These are phyloP conservation scores for Dendrocalamus sinicus DNA, from an alignment of 176 grass and related monocot species.

Conservation along the genomic window DNA sequence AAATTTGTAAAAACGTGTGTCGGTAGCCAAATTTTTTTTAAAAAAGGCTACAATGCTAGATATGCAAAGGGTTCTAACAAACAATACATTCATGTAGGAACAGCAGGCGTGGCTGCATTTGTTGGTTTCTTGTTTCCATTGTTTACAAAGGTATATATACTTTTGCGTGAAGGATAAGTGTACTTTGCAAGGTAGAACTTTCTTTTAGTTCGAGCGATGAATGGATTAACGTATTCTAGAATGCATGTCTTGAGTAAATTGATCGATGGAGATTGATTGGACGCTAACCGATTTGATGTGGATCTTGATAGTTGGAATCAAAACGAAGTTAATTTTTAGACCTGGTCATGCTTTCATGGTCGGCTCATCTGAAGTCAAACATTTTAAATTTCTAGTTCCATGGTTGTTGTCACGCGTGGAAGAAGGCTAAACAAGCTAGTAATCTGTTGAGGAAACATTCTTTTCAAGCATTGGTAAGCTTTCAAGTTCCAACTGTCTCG, in stretches of 20 bases:
- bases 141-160: not conserved
- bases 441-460: not conserved
- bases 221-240: not conserved
- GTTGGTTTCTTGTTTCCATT: not conserved
- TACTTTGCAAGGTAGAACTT: too few species aligned
- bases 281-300: not conserved
- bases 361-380: not conserved
- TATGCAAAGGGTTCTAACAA: too few species aligned
- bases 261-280: not conserved
- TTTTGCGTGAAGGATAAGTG: conserved; percentile 1
- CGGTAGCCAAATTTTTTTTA: too few species aligned
- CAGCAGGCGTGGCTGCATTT: too few species aligned
- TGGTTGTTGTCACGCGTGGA: not conserved
- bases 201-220: not conserved
- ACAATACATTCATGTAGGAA: too few species aligned
- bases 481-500: not conserved
- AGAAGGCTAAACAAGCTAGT: not conserved
- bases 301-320: too few species aligned
- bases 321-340: too few species aligned
- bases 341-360: not conserved
- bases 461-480: not conserved
- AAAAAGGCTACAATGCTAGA: too few species aligned
- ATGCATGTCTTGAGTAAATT: not conserved
- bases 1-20: too few species aligned
- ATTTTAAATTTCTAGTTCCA: not conserved